Conservation (phyloP, 169 alveolate species). For the Plasmodium malariae region DNA sequence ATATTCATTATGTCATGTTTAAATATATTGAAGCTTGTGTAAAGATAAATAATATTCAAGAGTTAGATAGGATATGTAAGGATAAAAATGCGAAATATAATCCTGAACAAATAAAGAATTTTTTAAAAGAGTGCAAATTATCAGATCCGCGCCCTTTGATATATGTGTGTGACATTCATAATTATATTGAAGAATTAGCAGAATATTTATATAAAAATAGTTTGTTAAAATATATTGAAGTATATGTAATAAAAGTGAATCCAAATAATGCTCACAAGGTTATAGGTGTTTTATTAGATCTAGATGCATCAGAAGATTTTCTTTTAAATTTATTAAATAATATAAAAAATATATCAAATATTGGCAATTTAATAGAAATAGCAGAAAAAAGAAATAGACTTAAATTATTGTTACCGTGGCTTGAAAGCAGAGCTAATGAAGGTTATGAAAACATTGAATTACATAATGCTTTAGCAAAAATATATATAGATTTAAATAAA, state of each 20-base stretch:
- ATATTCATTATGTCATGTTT: constrained; percentile 80
- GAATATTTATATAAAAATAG: constrained; percentile 97
- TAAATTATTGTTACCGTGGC: constrained; percentile 96
- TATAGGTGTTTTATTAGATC: constrained; percentile 97
- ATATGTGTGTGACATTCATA: constrained; percentile 98
- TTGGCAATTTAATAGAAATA: constrained; percentile 97
- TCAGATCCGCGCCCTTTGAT: constrained; percentile 99
- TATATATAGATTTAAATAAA: constrained; percentile 96
- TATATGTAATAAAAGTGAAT: constrained; percentile 96
- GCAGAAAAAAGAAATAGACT: constrained; percentile 98
- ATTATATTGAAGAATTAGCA: constrained; percentile 97
- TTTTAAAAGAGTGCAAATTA: constrained; percentile 95
- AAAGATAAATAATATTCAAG: constrained; percentile 95
- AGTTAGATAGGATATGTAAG: constrained; percentile 97
- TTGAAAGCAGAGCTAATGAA: constrained; percentile 98
- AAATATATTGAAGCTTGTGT: constrained; percentile 99
- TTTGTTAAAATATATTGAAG: constrained; percentile 97
- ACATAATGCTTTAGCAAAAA: constrained; percentile 99
- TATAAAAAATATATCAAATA: constrained; percentile 96
- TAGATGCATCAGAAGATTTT: constrained; percentile 98
- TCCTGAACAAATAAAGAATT: constrained; percentile 97
- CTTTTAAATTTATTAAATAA: constrained; percentile 93
- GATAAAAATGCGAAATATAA: constrained; percentile 95
- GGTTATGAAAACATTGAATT: constrained; percentile 91
- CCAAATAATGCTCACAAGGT: constrained; percentile 98